A percentile compares a stretch with the other conserved stretches of the same genome.
These are phyloP conservation scores for Pythium aristosporum DNA, from an alignment of 352 stramenopile genomes.

Conservation along the genomic window DNA sequence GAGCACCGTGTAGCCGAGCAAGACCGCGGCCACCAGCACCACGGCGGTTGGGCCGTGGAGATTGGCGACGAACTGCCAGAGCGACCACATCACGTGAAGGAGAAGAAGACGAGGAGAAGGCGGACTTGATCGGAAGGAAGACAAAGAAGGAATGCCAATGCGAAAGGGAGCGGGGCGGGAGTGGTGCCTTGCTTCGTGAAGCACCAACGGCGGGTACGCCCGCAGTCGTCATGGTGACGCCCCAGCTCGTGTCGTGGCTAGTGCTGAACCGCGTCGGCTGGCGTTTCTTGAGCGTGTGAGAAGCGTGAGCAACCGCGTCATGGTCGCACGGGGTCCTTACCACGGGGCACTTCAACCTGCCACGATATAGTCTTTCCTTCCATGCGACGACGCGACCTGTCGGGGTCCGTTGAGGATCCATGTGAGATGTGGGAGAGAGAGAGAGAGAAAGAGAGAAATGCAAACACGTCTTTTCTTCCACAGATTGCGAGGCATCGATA, in stretches of 20 bases:
- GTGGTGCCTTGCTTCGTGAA: too few relatives aligned
- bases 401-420: not conserved
- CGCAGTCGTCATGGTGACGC: not conserved
- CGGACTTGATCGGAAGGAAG: not conserved
- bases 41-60: slow-evolving; percentile 1
- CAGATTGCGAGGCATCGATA: not conserved
- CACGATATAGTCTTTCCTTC: not conserved
- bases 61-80: not conserved
- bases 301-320: not conserved
- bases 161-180: not conserved
- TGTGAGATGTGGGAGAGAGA: not conserved
- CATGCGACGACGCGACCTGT: not conserved
- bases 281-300: not conserved
- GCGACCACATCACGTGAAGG: slow-evolving; percentile 7
- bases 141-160: not conserved
- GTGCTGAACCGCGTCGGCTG: too few relatives aligned
- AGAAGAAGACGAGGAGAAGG: not conserved
- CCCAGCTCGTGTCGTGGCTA: too few relatives aligned
- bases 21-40: slow-evolving; percentile 1
- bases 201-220: not conserved
- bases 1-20: slow-evolving; percentile 18
- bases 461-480: slow-evolving; percentile 2
- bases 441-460: not conserved
- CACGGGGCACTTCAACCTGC: not conserved
- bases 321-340: not conserved